Conservation (phyloP, 768 basidiomycete species). For the Lactifluus hygrophoroides region DNA sequence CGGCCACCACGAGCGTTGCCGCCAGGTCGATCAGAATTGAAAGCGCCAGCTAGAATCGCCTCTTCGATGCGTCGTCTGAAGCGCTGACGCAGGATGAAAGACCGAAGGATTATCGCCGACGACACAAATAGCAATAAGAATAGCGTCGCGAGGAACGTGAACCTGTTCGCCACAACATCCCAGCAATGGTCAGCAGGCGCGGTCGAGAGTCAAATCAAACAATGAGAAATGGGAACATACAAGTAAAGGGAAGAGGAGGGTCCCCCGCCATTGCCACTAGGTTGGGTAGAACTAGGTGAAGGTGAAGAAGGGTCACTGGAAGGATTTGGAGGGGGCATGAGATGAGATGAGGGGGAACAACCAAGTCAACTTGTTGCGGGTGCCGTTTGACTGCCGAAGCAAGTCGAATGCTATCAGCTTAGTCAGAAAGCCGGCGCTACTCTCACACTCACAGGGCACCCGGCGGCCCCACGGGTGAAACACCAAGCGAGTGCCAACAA, state of each 20-base stretch:
- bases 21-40: constrained; percentile 31
- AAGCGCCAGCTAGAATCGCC: constrained; percentile 42
- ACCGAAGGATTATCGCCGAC: constrained; percentile 53
- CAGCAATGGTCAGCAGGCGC: background rate
- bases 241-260: constrained; percentile 22
- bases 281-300: background rate
- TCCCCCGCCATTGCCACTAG: background rate
- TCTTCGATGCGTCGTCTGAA: constrained; percentile 46
- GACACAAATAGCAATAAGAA: constrained; percentile 60
- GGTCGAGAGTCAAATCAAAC: constrained; percentile 1
- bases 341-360: background rate
- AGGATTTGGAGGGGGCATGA: background rate
- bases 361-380: background rate
- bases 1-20: constrained; percentile 11
- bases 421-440: too few species aligned
- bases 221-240: constrained; percentile 1
- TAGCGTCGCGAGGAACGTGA: constrained; percentile 67
- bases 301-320: too few species aligned
- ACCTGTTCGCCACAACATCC: too few species aligned
- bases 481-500: too few species aligned
- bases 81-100: constrained; percentile 50
- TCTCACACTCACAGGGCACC: too few species aligned
- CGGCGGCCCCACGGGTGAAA: too few species aligned
- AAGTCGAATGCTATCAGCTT: too few species aligned
- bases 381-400: too few species aligned